Evolutionary conservation across 495 filamentous ascomycete species (phyloP).

Genomic region (Collariella sp.): DNA sequence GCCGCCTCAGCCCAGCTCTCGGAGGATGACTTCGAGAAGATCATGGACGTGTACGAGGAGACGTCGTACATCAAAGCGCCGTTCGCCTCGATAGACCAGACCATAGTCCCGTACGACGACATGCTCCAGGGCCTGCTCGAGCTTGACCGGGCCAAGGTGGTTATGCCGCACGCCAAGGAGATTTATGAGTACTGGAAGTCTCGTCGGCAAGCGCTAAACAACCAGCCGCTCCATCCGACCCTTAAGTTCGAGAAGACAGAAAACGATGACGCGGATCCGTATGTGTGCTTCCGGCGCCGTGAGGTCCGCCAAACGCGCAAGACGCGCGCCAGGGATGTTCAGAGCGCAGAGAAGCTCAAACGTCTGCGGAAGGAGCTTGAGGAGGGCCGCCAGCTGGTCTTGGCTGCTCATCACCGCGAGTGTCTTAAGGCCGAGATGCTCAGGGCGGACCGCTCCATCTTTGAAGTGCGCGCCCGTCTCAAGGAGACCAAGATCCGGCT

Average conservation of each 20-base stretch:
- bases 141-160: constrained; percentile 50
- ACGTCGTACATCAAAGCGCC: constrained; percentile 73
- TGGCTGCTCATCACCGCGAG: constrained; percentile 70
- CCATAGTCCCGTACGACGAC: constrained; percentile 68
- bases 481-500: constrained; percentile 83
- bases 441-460: constrained; percentile 61
- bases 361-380: constrained; percentile 86
- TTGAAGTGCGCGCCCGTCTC: constrained; percentile 67
- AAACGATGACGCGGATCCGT: constrained; percentile 91
- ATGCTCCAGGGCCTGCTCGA: constrained; percentile 73
- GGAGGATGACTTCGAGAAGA: constrained; percentile 83
- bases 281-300: constrained; percentile 94
- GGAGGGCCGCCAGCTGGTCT: constrained; percentile 72
- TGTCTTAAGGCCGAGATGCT: constrained; percentile 67
- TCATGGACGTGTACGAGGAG: constrained; percentile 93
- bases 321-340: constrained; percentile 85
- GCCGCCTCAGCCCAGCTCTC: constrained; percentile 56
- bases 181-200: constrained; percentile 90
- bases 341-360: constrained; percentile 89
- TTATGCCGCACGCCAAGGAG: constrained; percentile 68
- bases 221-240: constrained; percentile 58
- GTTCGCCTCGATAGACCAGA: constrained; percentile 79
- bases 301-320: constrained; percentile 92
- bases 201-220: constrained; percentile 54
- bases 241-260: constrained; percentile 94